Base-by-base conservation (phyloP, 2,329 filamentous ascomycete genomes). In the Pseudogymnoascus sp. region DNA sequence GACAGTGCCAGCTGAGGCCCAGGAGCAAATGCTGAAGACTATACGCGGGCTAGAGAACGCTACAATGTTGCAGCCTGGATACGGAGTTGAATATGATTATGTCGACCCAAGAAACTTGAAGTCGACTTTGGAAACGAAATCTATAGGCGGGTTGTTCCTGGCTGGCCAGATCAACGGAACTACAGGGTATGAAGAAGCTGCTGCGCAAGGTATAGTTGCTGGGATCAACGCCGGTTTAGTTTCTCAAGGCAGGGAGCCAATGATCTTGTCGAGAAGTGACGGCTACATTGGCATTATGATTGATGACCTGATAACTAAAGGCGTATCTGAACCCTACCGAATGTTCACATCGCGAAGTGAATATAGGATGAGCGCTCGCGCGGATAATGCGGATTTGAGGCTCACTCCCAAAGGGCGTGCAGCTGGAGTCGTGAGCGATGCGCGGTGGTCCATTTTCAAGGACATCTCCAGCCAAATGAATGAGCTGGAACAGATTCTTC, bases 201-300 rank as follows among this genome's bases (percentile, higher is more conserved):
- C 94, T 0, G 92, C 89, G 0, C 94, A 99, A 72, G 94, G 94
- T 8, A 80, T 99, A 52, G 76, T 99, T 12, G 94, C 94, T 0
- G 94, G 94, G 30, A 92, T 92, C 68, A 99, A 99, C 69, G 94
- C 94, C 0, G 94, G 92, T 2, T 81, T 94, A n/a, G 81, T 85
- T 1, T 83, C 92, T 0, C 80, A 83, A 62, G 81, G 82, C 1
- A 83, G 87, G 61, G 72, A 78, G 1, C 80, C 84, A 0, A 78
- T 95, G 62, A 82, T 82, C 0, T 76, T 99, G 28, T 85, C 85
- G 6, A 82, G 94, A 64, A 86, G 88, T 1, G 92, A 99, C 72
- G 91, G 90, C 10, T 99, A 96, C 72, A 97, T 99, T 69, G 94
- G 94, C 65, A 88, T 99, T 74, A 96, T 99, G 91, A 92, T 99